Evolutionary conservation across 1,284 basidiomycete species (phyloP).

Genomic region (Ganoderma resinaceum): DNA sequence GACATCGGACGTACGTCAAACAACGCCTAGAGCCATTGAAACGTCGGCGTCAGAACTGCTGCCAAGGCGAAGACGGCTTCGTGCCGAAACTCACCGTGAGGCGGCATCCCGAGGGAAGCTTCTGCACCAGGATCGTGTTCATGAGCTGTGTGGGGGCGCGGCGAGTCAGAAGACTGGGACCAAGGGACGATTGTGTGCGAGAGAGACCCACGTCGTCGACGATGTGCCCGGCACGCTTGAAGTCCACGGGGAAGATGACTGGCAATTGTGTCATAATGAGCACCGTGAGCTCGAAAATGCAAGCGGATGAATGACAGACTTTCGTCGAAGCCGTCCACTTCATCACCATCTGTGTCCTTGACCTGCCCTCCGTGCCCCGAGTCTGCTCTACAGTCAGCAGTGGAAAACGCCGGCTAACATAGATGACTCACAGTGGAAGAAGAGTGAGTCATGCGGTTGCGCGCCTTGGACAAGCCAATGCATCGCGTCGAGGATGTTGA

Average conservation of each 20-base stretch:
- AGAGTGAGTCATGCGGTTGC: slow-evolving; percentile 79
- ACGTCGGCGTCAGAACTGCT: neutral
- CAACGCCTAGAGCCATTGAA: slow-evolving; percentile 54
- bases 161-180: slow-evolving; percentile 4
- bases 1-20: slow-evolving; percentile 63
- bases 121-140: slow-evolving; percentile 66
- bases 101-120: slow-evolving; percentile 68
- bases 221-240: slow-evolving; percentile 71
- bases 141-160: slow-evolving; percentile 55
- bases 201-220: slow-evolving; percentile 74
- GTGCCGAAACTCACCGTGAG: slow-evolving; percentile 61
- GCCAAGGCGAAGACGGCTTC: neutral
- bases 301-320: slow-evolving; percentile 33
- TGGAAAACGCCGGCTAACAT: neutral
- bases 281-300: neutral
- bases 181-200: neutral
- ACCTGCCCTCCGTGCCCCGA: slow-evolving; percentile 89
- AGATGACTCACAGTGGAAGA: slow-evolving; percentile 80
- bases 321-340: slow-evolving; percentile 74
- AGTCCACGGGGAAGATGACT: slow-evolving; percentile 76
- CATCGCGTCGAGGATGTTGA: slow-evolving; percentile 88
- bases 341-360: slow-evolving; percentile 72
- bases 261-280: neutral
- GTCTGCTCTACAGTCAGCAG: slow-evolving; percentile 45
- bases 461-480: slow-evolving; percentile 86